Conservation (phyloP, 441 rosid species). For the Populus trichocarpa region DNA sequence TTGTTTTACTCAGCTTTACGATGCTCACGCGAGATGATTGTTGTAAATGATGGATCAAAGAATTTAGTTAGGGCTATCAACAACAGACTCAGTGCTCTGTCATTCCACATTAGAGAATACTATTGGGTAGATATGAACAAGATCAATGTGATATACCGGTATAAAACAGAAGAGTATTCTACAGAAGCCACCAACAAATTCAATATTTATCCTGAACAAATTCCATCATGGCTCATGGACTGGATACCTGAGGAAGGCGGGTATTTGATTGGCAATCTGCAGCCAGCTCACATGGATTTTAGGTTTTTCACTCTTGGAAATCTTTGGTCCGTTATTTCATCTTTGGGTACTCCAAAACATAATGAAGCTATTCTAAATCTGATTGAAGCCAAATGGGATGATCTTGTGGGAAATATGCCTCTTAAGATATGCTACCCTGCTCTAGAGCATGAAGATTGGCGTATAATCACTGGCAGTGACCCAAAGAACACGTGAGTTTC, state of each 20-base stretch:
- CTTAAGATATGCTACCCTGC: slow-evolving; percentile 91
- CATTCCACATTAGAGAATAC: slow-evolving; percentile 93
- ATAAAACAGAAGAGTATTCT: slow-evolving; percentile 93
- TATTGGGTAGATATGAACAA: slow-evolving; percentile 89
- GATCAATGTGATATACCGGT: slow-evolving; percentile 89
- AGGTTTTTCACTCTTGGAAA: slow-evolving; percentile 93
- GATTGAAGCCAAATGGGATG: slow-evolving; percentile 85
- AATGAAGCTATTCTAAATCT: slow-evolving; percentile 70
- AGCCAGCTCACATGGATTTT: slow-evolving; percentile 99
- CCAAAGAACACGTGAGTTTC: slow-evolving; percentile 86
- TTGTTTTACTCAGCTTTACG: slow-evolving; percentile 84
- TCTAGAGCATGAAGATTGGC: slow-evolving; percentile 80
- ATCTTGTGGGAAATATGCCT: slow-evolving; percentile 80
- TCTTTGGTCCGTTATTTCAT: slow-evolving; percentile 82
- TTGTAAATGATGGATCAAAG: slow-evolving; percentile 65
- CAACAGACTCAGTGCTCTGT: slow-evolving; percentile 85
- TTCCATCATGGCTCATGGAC: slow-evolving; percentile 87
- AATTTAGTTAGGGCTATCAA: slow-evolving; percentile 71
- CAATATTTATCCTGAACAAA: slow-evolving; percentile 93
- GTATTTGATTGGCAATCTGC: slow-evolving; percentile 79
- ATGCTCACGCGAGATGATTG: slow-evolving; percentile 76
- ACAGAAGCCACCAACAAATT: slow-evolving; percentile 84
- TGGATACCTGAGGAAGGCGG: slow-evolving; percentile 88
- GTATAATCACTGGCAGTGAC: slow-evolving; percentile 86
- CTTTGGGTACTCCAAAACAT: slow-evolving; percentile 77